Base-by-base conservation (phyloP, 345 rosid genomes). In the Lumnitzera racemosa region DNA sequence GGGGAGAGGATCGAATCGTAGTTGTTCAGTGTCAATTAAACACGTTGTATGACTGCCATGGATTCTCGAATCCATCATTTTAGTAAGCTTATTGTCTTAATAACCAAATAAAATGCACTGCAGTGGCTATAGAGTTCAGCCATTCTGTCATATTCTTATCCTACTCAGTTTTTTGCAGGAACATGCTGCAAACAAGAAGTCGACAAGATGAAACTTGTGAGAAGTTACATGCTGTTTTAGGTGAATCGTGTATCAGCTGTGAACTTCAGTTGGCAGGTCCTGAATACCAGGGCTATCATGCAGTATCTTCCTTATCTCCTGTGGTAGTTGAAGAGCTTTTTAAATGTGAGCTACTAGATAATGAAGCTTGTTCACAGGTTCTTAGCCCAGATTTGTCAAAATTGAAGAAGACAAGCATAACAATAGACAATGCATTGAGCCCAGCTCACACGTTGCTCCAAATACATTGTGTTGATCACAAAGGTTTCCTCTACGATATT, bases 371-470 rank as follows among this genome's bases (percentile, higher is more conserved):
- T 36, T 70, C 73, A 15, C 91, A 72, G 66, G 82, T 75, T 58
- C 95, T 88, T 52, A 84, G 81, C 72, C 73, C 78, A 53, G 90
- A 84, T 71, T 63, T 84, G 78, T 67, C 63, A 15, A 80, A 65
- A 65, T 64, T 86, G 80, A 88, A 83, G 81, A 74, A 67, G 63
- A 68, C 84, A 13, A 58, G 31, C 62, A 74, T 84, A 13, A 72
- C 62, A 11, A 51, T 81, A n/a, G 98, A 91, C 81, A 91, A 91
- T 63, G 73, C 81, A 7, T 65, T 91, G 71, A 88, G 95, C 70
- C 95, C 89, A 29, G 81, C 78, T 65, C 91, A 88, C 58, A 86
- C 90, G 0, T 76, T 91, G 77, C 84, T 91, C 68, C 95, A 84
- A 49, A 74, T 88, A 62, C 71, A 69, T 41, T 91, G 88, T 31